Percentiles rank a stretch among this genome's conserved stretches.
phyloP scores from a whole-genome alignment of 2,329 filamentous ascomycete species.

The Fusarium xyrophilum region DNA sequence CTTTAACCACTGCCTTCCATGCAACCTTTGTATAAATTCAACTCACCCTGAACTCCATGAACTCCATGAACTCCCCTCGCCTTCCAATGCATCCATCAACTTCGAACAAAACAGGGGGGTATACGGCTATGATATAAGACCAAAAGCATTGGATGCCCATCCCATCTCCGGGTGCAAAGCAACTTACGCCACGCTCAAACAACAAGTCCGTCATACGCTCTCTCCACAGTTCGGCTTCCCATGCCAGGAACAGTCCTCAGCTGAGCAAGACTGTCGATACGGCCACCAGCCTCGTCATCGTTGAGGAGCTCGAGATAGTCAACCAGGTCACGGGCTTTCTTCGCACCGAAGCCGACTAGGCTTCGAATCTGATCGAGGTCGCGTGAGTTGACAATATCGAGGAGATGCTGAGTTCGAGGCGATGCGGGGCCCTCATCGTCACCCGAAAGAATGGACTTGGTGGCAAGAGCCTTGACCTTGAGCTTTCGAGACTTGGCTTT shows the following conservation, averaged over 20 bases:
- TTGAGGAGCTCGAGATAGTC: slow-evolving; percentile 58
- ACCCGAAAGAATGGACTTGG: slow-evolving; percentile 34
- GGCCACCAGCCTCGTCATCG: slow-evolving; percentile 48
- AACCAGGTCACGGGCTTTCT: slow-evolving; percentile 70
- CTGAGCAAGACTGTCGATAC: slow-evolving; percentile 58
- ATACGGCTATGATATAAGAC: slow-evolving; percentile 37
- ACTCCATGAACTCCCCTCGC: slow-evolving; percentile 34
- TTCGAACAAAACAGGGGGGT: slow-evolving; percentile 32
- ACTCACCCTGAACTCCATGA: slow-evolving; percentile 15
- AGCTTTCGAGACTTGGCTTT: slow-evolving; percentile 44
- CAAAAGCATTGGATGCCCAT: slow-evolving; percentile 32
- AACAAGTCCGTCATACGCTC: slow-evolving; percentile 59
- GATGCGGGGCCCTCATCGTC: slow-evolving; percentile 55
- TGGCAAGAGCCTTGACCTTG: slow-evolving; percentile 42
- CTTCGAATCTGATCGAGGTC: slow-evolving; percentile 70
- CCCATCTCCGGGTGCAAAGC: slow-evolving; percentile 1
- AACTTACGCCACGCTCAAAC: slow-evolving; percentile 21
- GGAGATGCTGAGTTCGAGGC: slow-evolving; percentile 67
- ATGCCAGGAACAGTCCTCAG: slow-evolving; percentile 63
- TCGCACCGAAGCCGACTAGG: slow-evolving; percentile 74
- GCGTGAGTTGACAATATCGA: slow-evolving; percentile 76
- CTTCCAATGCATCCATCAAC: slow-evolving; percentile 27
- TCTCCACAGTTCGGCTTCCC: slow-evolving; percentile 63
- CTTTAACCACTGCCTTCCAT: slow-evolving; percentile 27
- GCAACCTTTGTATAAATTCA: slow-evolving; percentile 21